Evolutionary conservation across 495 filamentous ascomycete genomes (phyloP).

Genomic region (Alectoria sarmentosa): DNA sequence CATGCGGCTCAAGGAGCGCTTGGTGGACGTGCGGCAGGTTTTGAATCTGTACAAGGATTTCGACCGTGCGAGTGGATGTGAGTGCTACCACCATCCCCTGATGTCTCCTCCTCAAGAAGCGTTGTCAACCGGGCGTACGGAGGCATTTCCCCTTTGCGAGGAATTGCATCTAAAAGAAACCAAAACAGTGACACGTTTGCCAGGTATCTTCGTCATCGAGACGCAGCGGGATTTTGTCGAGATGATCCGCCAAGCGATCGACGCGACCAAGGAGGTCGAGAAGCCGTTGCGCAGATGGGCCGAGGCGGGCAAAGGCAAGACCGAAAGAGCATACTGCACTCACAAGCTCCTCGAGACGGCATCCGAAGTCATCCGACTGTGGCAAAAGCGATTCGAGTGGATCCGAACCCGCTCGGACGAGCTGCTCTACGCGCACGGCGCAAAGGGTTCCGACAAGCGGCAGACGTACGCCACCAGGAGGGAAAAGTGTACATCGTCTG

Average conservation of each 20-base stretch:
- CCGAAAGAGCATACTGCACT: neutral
- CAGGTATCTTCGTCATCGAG: neutral
- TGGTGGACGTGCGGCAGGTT: neutral
- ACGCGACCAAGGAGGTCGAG: neutral
- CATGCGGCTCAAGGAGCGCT: neutral
- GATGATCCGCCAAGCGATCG: conserved; percentile 1
- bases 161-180: neutral
- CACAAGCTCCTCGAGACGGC: conserved; percentile 4
- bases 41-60: neutral
- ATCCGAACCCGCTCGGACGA: neutral
- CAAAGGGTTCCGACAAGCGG: neutral
- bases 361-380: neutral
- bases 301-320: neutral
- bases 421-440: neutral
- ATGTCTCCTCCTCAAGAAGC: neutral
- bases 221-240: neutral
- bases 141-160: neutral
- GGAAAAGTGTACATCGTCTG: neutral
- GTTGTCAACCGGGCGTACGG: neutral
- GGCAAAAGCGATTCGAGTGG: conserved; percentile 1
- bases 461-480: neutral
- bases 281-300: conserved; percentile 1
- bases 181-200: neutral
- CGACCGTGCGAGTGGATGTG: neutral
- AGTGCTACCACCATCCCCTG: neutral